Evolutionary conservation across 805 yeast genomes (phyloP).

Genomic region (Cyberlindnera euphorbiiphila): DNA sequence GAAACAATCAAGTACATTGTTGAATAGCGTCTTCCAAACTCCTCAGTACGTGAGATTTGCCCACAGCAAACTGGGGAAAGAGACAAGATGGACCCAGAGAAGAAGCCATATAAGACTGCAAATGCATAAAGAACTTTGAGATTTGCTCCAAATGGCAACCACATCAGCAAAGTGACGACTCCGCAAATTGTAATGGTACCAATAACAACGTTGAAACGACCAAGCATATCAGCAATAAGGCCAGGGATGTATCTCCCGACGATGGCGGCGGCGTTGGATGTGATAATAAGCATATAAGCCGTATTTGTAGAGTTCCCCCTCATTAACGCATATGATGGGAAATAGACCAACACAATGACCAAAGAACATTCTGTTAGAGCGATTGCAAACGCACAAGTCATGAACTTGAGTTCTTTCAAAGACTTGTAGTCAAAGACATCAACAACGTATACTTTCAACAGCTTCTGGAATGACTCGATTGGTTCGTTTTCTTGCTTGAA

Average conservation of each 20-base stretch:
- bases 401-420: constrained; percentile 42
- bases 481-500: constrained; percentile 19
- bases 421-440: constrained; percentile 33
- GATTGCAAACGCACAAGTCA: constrained; percentile 41
- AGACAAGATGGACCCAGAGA: constrained; percentile 51
- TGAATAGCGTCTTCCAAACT: constrained; percentile 51
- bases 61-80: constrained; percentile 57
- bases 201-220: constrained; percentile 53
- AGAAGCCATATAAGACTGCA: constrained; percentile 47
- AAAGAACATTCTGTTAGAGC: constrained; percentile 45
- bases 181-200: constrained; percentile 31
- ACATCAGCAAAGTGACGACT: constrained; percentile 35
- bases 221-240: constrained; percentile 40
- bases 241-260: constrained; percentile 43
- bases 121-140: constrained; percentile 38
- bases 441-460: constrained; percentile 16
- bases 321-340: constrained; percentile 47
- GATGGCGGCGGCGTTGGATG: constrained; percentile 39
- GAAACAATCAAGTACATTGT: constrained; percentile 58
- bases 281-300: constrained; percentile 42
- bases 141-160: constrained; percentile 38
- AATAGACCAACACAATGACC: constrained; percentile 43
- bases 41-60: constrained; percentile 49
- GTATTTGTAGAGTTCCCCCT: constrained; percentile 39
- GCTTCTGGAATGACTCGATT: constrained; percentile 12